Evolutionary conservation across 257 asterid genomes (phyloP), one percentile per base, ranked within the genome.

Genomic region (Catharanthus roseus): DNA sequence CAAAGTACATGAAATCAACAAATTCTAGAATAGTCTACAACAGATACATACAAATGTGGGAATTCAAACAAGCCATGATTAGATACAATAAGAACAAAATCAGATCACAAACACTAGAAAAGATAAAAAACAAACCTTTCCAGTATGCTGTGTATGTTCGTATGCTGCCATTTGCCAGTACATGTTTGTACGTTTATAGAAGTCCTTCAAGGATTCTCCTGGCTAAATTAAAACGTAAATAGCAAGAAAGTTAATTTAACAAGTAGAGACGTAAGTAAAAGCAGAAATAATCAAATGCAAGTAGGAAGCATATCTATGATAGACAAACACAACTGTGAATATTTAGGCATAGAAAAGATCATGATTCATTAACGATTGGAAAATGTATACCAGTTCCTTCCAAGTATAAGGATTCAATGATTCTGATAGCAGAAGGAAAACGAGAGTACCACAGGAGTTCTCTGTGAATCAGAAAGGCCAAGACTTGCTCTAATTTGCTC

Each of bases 91-190:
- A 16, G 21, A 34, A 18, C 55, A 49, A 49, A 64, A 21, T 11
- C 60, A 19, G 36, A 45, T 4, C 51, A 21, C 47, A 54, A 55
- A 44, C 45, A 72, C 68, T 51, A 69, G 67, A 69, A 31, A 24
- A 44, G 68, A 76, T n/a, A n/a, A n/a, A 77, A 67, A 71, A 77
- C 91, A 49, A 70, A 95, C 99, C 97, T 95, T 95, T 81, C 99
- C 97, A 8, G 99, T 95, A 84, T 95, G 99, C 70, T 95, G 93
- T 45, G 99, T 95, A 78, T 95, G 97, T 73, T 95, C 97, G 77
- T 89, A 86, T 50, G 99, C 99, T 68, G 99, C 99, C 97, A 95
- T 89, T 83, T 91, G 99, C 99, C 99, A 95, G 88, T 95, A 95
- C 91, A 84, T 82, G 79, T 91, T 87, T 55, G 99, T 95, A 53